These are phyloP conservation scores for Macrophomina phaseolina DNA, from an alignment of 2,329 filamentous ascomycete genomes.

Conservation along the genomic window DNA sequence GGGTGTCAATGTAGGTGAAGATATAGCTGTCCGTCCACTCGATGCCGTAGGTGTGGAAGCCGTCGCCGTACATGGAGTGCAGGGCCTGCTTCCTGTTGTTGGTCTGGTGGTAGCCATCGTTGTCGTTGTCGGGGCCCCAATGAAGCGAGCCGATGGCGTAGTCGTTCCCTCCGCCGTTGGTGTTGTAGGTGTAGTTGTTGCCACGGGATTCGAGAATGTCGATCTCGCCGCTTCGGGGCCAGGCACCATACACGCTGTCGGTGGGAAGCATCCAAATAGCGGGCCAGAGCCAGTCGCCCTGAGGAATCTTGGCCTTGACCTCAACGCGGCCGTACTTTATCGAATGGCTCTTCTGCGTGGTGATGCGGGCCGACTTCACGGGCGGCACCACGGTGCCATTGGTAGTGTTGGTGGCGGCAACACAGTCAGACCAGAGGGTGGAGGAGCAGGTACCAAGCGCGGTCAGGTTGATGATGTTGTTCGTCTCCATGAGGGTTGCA, in stretches of 20 bases:
- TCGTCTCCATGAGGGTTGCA: constrained; percentile 31
- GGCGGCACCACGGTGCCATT: constrained; percentile 56
- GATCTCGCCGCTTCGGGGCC: constrained; percentile 61
- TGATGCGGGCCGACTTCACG: constrained; percentile 56
- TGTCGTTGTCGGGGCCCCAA: constrained; percentile 48
- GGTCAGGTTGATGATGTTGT: constrained; percentile 51
- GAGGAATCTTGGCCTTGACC: constrained; percentile 58
- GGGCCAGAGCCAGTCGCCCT: constrained; percentile 58
- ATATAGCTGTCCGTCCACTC: constrained; percentile 61
- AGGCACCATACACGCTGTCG: constrained; percentile 44
- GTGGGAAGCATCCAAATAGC: constrained; percentile 31
- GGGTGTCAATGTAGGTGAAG: constrained; percentile 58
- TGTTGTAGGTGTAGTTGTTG: constrained; percentile 46
- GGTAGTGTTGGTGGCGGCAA: constrained; percentile 51
- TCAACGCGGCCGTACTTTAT: constrained; percentile 60
- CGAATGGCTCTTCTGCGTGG: constrained; percentile 52
- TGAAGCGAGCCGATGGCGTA: constrained; percentile 53
- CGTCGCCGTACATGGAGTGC: constrained; percentile 40
- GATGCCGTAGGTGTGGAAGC: constrained; percentile 59
- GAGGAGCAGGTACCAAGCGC: constrained; percentile 22
- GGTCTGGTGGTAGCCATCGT: constrained; percentile 40
- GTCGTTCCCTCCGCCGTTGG: constrained; percentile 50
- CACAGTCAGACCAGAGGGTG: constrained; percentile 27
- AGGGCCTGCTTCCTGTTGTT: constrained; percentile 30
- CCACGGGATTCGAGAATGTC: constrained; percentile 60